Evolutionary conservation across 768 basidiomycete genomes (phyloP).

Genomic region (Amanita rubescens): DNA sequence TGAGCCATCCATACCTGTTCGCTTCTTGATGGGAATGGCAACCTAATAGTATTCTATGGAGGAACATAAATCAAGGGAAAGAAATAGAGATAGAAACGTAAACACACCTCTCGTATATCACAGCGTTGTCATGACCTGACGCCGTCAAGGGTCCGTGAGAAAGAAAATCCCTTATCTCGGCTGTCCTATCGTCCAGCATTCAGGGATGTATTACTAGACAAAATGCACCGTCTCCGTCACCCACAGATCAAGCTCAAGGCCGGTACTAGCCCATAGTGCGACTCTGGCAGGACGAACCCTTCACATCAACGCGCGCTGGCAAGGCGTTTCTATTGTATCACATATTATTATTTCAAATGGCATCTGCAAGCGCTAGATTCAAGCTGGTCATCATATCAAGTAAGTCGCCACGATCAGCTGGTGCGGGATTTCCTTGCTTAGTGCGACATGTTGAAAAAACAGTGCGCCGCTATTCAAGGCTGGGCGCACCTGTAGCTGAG

Average conservation of each 20-base stretch:
- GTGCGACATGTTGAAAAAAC: neutral
- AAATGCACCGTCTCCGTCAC: neutral
- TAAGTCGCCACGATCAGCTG: neutral
- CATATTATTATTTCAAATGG: conserved; percentile 1
- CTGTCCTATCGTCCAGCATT: too few species aligned
- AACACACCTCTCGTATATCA: too few species aligned
- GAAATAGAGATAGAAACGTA: too few species aligned
- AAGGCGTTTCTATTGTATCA: neutral
- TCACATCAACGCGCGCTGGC: neutral
- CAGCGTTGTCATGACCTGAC: too few species aligned
- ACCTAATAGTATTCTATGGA: too few species aligned
- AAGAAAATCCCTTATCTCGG: too few species aligned
- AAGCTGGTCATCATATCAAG: neutral
- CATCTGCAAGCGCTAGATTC: neutral
- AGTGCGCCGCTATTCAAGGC: neutral
- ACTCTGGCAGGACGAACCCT: neutral
- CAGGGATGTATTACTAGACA: too few species aligned
- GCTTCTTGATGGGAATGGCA: too few species aligned
- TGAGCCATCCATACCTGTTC: too few species aligned
- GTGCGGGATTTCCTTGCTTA: neutral
- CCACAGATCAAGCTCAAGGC: neutral
- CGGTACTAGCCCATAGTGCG: neutral
- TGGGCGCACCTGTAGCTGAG: neutral
- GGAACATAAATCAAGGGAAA: too few species aligned
- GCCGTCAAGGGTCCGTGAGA: too few species aligned